These are phyloP conservation scores for Henckelia pumila DNA, from an alignment of 257 asterid genomes.

Conservation along the genomic window DNA sequence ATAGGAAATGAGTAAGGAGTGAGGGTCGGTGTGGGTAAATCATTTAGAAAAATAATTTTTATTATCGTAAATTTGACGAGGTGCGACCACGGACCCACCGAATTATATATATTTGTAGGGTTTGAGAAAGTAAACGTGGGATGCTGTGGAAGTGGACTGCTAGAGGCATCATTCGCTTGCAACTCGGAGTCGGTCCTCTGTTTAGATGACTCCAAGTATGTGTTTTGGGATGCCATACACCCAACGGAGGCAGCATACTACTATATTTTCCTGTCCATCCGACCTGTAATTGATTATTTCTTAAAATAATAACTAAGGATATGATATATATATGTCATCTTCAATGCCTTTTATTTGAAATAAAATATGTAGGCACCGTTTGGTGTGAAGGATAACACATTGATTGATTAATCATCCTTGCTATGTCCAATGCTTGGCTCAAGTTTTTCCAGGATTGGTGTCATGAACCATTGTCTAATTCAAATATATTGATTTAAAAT, in stretches of 20 bases:
- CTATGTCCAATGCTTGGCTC: too few relatives aligned
- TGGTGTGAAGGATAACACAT: too few relatives aligned
- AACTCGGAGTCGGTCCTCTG: conserved; percentile 40
- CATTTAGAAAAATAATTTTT: too few relatives aligned
- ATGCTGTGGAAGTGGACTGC: conserved; percentile 64
- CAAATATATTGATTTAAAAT: too few relatives aligned
- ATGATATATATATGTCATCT: neutral
- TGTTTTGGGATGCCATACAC: conserved; percentile 71
- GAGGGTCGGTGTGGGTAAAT: too few relatives aligned
- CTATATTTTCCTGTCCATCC: conserved; percentile 29
- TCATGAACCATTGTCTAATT: too few relatives aligned
- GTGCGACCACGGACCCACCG: too few relatives aligned
- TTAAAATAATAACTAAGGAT: conserved; percentile 1
- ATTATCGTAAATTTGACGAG: too few relatives aligned
- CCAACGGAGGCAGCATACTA: conserved; percentile 56
- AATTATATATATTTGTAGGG: conserved; percentile 45
- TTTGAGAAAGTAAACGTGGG: conserved; percentile 45
- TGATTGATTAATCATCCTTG: too few relatives aligned
- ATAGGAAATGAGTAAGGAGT: too few relatives aligned
- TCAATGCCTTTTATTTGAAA: neutral
- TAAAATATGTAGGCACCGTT: too few relatives aligned
- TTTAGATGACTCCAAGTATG: conserved; percentile 42
- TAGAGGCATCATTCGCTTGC: conserved; percentile 48
- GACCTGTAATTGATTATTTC: conserved; percentile 31
- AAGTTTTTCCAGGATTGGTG: too few relatives aligned